phyloP scores from a whole-genome alignment of 139 green algal species.

The Auxenochlorella protothecoides region DNA sequence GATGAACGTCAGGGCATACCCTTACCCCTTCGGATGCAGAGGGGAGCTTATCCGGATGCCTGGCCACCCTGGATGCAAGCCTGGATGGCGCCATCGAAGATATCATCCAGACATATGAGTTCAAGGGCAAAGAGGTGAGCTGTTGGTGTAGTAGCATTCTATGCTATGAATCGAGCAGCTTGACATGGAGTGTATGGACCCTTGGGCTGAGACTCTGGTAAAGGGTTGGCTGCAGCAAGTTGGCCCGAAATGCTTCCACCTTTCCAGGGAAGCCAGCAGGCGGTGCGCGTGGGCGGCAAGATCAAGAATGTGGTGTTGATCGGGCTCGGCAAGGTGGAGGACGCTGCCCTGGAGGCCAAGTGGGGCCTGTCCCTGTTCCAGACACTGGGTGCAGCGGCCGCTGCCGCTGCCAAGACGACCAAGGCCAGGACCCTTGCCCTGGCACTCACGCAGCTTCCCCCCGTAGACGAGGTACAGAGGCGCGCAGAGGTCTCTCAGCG shows the following conservation, averaged over 20 bases:
- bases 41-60: constrained; percentile 21
- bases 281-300: constrained; percentile 8
- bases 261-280: constrained; percentile 23
- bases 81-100: constrained; percentile 41
- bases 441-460: constrained; percentile 6
- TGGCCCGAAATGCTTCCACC: background rate
- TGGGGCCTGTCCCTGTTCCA: constrained; percentile 51
- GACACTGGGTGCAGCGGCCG: constrained; percentile 37
- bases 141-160: background rate
- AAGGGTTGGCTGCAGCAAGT: background rate
- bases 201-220: background rate
- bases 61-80: constrained; percentile 27
- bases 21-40: constrained; percentile 31
- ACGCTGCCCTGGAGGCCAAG: constrained; percentile 20
- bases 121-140: constrained; percentile 59
- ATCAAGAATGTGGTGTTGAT: constrained; percentile 42
- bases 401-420: constrained; percentile 42
- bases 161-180: background rate
- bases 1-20: constrained; percentile 12
- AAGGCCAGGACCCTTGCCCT: constrained; percentile 36
- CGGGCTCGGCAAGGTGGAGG: constrained; percentile 54
- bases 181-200: background rate
- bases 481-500: too few species aligned
- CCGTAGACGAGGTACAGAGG: too few species aligned
- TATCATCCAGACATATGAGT: constrained; percentile 46